Conservation (phyloP, 805 yeast genomes). For the Myxozyma lipomycoides region DNA sequence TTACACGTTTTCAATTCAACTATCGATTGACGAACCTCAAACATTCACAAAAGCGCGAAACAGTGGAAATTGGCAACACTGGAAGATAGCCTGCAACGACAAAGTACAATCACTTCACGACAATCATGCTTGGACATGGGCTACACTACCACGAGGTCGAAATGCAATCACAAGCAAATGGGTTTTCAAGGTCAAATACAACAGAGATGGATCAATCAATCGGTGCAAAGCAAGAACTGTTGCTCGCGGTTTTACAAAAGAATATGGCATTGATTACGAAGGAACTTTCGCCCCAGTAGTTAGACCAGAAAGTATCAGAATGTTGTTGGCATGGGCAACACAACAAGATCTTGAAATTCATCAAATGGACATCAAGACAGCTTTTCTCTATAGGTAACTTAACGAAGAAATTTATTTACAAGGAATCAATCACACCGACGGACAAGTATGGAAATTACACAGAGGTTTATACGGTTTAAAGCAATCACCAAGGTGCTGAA, state of each 20-base stretch:
- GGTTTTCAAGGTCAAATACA: not conserved
- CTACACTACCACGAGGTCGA: too few relatives aligned
- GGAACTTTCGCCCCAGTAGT: not conserved
- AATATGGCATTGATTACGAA: not conserved
- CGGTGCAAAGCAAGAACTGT: not conserved
- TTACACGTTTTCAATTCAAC: too few relatives aligned
- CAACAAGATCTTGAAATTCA: not conserved
- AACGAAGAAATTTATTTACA: not conserved
- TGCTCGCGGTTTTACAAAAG: not conserved
- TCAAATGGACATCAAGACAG: not conserved
- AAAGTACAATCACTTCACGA: too few relatives aligned
- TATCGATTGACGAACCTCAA: too few relatives aligned
- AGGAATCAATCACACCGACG: not conserved
- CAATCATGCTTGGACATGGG: too few relatives aligned
- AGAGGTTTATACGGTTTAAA: too few relatives aligned
- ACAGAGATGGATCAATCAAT: not conserved
- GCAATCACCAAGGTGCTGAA: not conserved
- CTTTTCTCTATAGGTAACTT: not conserved
- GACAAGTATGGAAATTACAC: not conserved
- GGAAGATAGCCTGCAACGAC: too few relatives aligned
- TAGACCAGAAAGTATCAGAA: not conserved
- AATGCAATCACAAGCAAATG: not conserved
- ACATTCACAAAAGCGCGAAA: too few relatives aligned
- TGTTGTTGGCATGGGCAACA: not conserved
- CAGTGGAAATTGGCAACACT: too few relatives aligned